Conservation (phyloP, 2,329 filamentous ascomycete species). For the Apiospora marii region DNA sequence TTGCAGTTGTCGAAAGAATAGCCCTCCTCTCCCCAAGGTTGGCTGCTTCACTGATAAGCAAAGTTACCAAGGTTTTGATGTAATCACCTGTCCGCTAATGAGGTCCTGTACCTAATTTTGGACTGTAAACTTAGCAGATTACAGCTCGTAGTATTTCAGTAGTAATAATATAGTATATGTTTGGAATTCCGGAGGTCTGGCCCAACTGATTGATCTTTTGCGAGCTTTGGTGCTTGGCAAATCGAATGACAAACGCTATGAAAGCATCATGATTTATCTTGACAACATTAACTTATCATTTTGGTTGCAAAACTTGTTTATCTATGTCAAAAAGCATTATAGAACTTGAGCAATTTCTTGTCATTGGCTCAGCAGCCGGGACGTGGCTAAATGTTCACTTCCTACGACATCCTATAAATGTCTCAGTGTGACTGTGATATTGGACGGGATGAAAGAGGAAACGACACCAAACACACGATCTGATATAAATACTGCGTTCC, state of each 20-base stretch:
- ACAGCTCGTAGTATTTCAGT: not conserved
- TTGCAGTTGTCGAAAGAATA: too few relatives aligned
- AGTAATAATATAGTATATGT: not conserved
- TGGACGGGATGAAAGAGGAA: not conserved
- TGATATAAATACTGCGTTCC: not conserved
- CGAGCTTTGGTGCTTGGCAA: not conserved
- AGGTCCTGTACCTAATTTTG: too few relatives aligned
- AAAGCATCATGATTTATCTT: not conserved
- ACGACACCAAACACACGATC: not conserved
- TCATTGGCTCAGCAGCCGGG: not conserved
- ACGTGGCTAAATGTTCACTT: not conserved
- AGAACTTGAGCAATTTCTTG: not conserved
- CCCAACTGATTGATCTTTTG: not conserved
- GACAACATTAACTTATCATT: not conserved
- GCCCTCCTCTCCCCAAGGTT: too few relatives aligned
- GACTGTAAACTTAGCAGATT: not conserved
- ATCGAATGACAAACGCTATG: not conserved
- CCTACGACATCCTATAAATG: too few relatives aligned
- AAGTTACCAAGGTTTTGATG: too few relatives aligned
- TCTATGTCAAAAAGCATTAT: not conserved
- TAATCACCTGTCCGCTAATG: too few relatives aligned
- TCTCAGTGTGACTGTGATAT: not conserved
- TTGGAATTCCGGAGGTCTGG: not conserved
- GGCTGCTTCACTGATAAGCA: too few relatives aligned
- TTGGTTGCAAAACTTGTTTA: not conserved